These are phyloP conservation scores for Debaryomyces hansenii DNA, from an alignment of 805 yeast genomes.

Conservation along the genomic window DNA sequence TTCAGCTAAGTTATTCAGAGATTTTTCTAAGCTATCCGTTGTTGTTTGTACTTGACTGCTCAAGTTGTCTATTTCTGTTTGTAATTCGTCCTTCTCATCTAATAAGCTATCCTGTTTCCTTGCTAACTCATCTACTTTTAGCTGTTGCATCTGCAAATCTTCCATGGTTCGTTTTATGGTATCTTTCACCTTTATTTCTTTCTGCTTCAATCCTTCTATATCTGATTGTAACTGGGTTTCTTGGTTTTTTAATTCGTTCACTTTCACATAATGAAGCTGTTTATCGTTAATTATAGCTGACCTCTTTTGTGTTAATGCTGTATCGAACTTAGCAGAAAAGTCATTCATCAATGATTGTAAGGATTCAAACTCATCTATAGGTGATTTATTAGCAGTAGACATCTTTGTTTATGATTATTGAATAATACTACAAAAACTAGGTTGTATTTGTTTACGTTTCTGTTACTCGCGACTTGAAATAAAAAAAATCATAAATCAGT, in stretches of 20 bases:
- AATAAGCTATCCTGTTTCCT: slow-evolving; percentile 34
- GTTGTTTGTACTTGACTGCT: slow-evolving; percentile 12
- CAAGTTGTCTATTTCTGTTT: slow-evolving; percentile 23
- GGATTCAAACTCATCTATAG: slow-evolving; percentile 33
- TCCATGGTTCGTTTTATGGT: slow-evolving; percentile 25
- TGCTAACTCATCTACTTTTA: slow-evolving; percentile 33
- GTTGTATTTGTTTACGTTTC: neutral
- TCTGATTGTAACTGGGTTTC: slow-evolving; percentile 29
- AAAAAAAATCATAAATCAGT: slow-evolving; percentile 8
- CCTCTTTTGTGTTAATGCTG: slow-evolving; percentile 31
- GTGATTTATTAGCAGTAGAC: slow-evolving; percentile 4
- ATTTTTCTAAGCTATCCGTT: slow-evolving; percentile 18
- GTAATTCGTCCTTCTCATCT: slow-evolving; percentile 23
- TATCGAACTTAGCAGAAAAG: slow-evolving; percentile 38
- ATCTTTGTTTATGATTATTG: neutral
- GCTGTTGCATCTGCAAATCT: slow-evolving; percentile 28
- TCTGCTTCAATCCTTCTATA: slow-evolving; percentile 25
- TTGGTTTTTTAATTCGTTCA: slow-evolving; percentile 31
- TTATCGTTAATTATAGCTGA: slow-evolving; percentile 29
- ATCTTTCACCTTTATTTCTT: slow-evolving; percentile 26
- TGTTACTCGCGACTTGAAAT: slow-evolving; percentile 2
- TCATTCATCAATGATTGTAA: slow-evolving; percentile 37
- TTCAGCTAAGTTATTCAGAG: slow-evolving; percentile 32
- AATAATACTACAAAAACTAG: neutral
- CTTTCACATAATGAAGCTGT: slow-evolving; percentile 29